phyloP scores from a whole-genome alignment of 2,329 filamentous ascomycete genomes.

The Arthroderma uncinatum region DNA sequence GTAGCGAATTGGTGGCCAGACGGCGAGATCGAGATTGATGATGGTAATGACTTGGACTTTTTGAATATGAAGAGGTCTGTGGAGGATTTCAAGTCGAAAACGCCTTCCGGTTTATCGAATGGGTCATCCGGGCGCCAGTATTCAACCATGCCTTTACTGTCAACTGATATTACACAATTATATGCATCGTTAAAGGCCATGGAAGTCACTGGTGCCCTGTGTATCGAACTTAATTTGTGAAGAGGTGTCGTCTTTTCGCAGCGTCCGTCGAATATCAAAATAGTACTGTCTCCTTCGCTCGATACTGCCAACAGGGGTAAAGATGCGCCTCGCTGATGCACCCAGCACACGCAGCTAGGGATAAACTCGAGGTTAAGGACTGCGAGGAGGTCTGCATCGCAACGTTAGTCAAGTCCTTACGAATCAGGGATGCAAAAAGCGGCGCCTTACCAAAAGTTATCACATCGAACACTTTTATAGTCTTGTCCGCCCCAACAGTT shows the following conservation, averaged over 20 bases:
- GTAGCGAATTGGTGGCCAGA: slow-evolving; percentile 76
- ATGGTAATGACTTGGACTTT: slow-evolving; percentile 77
- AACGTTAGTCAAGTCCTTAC: not conserved
- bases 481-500: slow-evolving; percentile 55
- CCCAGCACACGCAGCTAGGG: slow-evolving; percentile 79
- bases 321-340: slow-evolving; percentile 78
- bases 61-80: slow-evolving; percentile 97
- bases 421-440: not conserved
- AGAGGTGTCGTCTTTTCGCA: slow-evolving; percentile 67
- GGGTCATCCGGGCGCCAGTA: slow-evolving; percentile 73
- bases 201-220: slow-evolving; percentile 66
- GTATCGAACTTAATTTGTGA: slow-evolving; percentile 67
- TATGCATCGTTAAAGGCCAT: slow-evolving; percentile 84
- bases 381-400: slow-evolving; percentile 55
- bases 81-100: slow-evolving; percentile 86
- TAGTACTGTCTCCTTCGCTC: slow-evolving; percentile 57
- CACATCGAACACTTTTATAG: slow-evolving; percentile 48
- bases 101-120: slow-evolving; percentile 83
- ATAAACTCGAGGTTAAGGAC: slow-evolving; percentile 67
- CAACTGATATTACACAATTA: slow-evolving; percentile 82
- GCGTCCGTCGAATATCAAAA: slow-evolving; percentile 79
- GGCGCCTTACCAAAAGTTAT: slow-evolving; percentile 58
- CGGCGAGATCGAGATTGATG: slow-evolving; percentile 73
- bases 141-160: slow-evolving; percentile 86
- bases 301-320: slow-evolving; percentile 77